Base-by-base conservation (phyloP, 148 eudicot genomes). In the Pharnaceum exiguum region DNA sequence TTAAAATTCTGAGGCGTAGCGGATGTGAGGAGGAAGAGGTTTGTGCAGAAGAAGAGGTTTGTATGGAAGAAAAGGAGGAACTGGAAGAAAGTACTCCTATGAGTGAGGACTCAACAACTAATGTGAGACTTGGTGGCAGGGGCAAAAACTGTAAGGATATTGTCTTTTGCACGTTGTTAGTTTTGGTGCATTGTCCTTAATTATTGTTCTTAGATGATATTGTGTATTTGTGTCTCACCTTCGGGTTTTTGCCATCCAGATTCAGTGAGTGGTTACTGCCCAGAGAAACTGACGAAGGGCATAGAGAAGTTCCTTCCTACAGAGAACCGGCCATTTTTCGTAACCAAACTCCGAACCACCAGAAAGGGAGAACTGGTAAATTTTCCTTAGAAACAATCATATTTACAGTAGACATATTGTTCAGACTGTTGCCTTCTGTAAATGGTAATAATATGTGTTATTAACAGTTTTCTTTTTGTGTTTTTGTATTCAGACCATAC, bases 61-160 rank as follows among this genome's bases (percentile, higher is more conserved):
- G 10, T 30, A 13, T n/a, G 3, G 8, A 2, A 3, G 11, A 15
- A 0, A 10, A 15, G 15, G 42, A 31, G 12, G 10, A 18, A 5
- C 21, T 3, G 39, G n/a, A 46, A 0, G 30, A 29, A 5, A n/a
- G 10, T 1, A 31, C 19, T 7, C 19, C 3, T 2, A 33, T 12
- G 37, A 44, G 24, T 10, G 29, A 10, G 24, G 54, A 25, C 23
- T 5, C 47, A 22, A 31, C n/a, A 44, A 12, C n/a, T n/a, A 13
- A 28, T 18, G 11, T 16, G 12, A 17, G 40, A 21, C n/a, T 32
- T 18, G n/a, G 11, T 46, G 7, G 23, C 8, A 13, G 27, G 4
- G 46, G 10, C 23, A 47, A 23, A 30, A 42, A 28, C 7, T 12
- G 50, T 58, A 30, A 58, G 62, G n/a, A n/a, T n/a, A n/a, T n/a